Evolutionary conservation across 495 filamentous ascomycete species (phyloP).

Genomic region (Xylaria intraflava): DNA sequence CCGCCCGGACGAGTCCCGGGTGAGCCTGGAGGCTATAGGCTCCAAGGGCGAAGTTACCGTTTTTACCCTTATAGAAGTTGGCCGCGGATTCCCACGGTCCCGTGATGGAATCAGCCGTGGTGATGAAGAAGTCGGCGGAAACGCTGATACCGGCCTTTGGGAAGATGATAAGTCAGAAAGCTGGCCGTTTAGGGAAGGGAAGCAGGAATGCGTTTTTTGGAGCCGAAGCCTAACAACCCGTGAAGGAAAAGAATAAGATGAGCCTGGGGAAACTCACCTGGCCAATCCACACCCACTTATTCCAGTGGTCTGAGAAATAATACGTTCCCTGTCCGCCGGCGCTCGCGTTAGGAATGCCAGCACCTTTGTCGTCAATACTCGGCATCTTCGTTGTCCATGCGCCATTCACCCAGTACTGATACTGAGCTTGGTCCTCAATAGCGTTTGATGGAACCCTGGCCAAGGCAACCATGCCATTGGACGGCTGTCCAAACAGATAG

Average conservation of each 20-base stretch:
- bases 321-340: constrained; percentile 29
- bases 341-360: constrained; percentile 20
- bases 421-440: constrained; percentile 19
- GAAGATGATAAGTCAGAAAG: background rate
- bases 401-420: constrained; percentile 23
- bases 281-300: constrained; percentile 31
- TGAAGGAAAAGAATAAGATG: background rate
- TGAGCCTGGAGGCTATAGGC: constrained; percentile 27
- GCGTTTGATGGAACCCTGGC: constrained; percentile 20
- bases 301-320: constrained; percentile 23
- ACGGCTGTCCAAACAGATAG: constrained; percentile 25
- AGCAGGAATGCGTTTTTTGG: background rate
- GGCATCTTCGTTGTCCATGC: constrained; percentile 21
- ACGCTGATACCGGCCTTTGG: constrained; percentile 8
- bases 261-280: constrained; percentile 5
- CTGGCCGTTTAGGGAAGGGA: background rate
- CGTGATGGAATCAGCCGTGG: constrained; percentile 23
- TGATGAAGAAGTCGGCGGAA: constrained; percentile 28
- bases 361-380: constrained; percentile 8
- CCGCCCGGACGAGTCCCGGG: constrained; percentile 14
- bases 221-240: background rate
- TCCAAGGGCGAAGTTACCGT: constrained; percentile 9
- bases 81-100: constrained; percentile 26
- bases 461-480: constrained; percentile 16
- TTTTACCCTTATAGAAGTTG: constrained; percentile 21